A percentile compares a stretch with the other conserved stretches of the same genome.
These are phyloP conservation scores for Lojkania enalia DNA, from an alignment of 2,329 filamentous ascomycete genomes.

Conservation along the genomic window DNA sequence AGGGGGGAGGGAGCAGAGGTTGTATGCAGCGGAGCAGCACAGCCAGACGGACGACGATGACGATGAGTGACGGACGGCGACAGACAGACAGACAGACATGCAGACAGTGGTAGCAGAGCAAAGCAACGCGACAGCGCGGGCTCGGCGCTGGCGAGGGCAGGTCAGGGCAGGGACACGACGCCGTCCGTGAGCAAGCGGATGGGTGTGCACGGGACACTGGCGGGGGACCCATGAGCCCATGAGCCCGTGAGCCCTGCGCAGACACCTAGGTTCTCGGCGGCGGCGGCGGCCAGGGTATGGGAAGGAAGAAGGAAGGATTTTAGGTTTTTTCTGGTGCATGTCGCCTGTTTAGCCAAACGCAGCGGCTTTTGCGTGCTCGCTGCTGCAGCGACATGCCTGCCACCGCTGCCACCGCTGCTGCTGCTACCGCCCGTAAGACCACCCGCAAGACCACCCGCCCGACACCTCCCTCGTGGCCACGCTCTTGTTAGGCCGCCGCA, in stretches of 20 bases:
- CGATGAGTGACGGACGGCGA: too few relatives aligned
- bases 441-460: too few relatives aligned
- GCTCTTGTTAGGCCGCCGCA: too few relatives aligned
- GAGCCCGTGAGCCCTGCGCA: too few relatives aligned
- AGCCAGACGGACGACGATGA: slow-evolving; percentile 1
- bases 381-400: slow-evolving; percentile 21
- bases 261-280: too few relatives aligned
- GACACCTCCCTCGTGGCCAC: too few relatives aligned
- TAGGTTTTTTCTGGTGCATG: slow-evolving; percentile 13
- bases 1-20: slow-evolving; percentile 1
- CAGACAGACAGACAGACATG: too few relatives aligned
- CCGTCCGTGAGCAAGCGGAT: background rate
- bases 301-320: slow-evolving; percentile 8
- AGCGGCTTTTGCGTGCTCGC: slow-evolving; percentile 10
- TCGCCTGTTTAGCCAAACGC: slow-evolving; percentile 25
- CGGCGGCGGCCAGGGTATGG: background rate
- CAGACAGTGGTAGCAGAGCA: too few relatives aligned
- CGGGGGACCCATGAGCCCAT: too few relatives aligned
- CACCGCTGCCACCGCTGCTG: slow-evolving; percentile 2
- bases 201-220: too few relatives aligned
- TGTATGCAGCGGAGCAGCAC: slow-evolving; percentile 1
- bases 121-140: too few relatives aligned
- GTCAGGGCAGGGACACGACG: background rate
- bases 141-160: too few relatives aligned
- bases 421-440: slow-evolving; percentile 10